phyloP scores from a whole-genome alignment of 768 basidiomycete genomes.

The Phylloporus sp. region DNA sequence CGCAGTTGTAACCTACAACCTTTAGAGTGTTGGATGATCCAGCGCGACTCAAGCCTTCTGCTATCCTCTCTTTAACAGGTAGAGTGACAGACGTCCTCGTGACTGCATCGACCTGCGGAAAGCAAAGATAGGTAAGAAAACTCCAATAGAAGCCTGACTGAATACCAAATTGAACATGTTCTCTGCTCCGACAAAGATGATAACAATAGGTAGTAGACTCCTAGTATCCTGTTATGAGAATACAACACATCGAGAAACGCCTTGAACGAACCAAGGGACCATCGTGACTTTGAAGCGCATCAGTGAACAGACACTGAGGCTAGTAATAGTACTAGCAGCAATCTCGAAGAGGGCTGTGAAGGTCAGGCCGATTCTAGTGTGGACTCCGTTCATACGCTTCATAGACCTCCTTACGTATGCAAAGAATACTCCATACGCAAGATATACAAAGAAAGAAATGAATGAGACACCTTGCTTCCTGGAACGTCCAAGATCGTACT shows the following conservation, averaged over 20 bases:
- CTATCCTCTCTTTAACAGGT: constrained; percentile 88
- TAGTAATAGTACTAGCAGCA: constrained; percentile 87
- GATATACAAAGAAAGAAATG: constrained; percentile 65
- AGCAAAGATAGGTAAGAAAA: constrained; percentile 22
- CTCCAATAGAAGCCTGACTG: constrained; percentile 7
- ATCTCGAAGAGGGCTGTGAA: constrained; percentile 93
- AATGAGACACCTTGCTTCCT: constrained; percentile 47
- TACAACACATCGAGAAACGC: background rate
- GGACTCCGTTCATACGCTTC: constrained; percentile 75
- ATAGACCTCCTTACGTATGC: constrained; percentile 73
- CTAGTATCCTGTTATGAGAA: constrained; percentile 33
- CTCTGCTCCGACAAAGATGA: constrained; percentile 93
- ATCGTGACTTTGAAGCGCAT: constrained; percentile 84
- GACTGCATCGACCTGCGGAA: constrained; percentile 71
- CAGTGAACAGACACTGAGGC: constrained; percentile 86
- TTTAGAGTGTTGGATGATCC: constrained; percentile 92
- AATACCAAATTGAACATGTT: constrained; percentile 94
- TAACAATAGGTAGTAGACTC: constrained; percentile 88
- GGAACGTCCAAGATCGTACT: constrained; percentile 53
- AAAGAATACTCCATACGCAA: constrained; percentile 73
- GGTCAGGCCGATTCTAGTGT: constrained; percentile 85
- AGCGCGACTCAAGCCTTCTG: constrained; percentile 80
- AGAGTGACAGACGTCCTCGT: constrained; percentile 80
- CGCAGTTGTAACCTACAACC: constrained; percentile 78
- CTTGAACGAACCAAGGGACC: constrained; percentile 70